A percentile compares a stretch with the other conserved stretches of the same genome.
Evolutionary conservation across 371 early-diverging fungal species (phyloP).

Genomic region (Circinella minor): DNA sequence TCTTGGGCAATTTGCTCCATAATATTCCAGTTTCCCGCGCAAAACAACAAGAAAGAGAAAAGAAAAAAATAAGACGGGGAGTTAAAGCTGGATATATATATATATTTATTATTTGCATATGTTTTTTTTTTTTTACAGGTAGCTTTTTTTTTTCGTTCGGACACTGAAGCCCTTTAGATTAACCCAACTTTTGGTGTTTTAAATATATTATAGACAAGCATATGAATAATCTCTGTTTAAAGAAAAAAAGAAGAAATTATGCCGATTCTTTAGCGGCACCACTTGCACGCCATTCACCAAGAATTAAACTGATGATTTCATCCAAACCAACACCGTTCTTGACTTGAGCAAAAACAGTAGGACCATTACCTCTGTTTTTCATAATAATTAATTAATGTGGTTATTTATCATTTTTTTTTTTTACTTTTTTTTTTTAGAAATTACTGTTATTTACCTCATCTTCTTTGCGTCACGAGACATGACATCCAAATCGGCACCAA

Average conservation of each 20-base stretch:
- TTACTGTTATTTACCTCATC: constrained; percentile 71
- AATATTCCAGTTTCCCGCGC: neutral
- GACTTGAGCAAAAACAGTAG: constrained; percentile 86
- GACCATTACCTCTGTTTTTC: constrained; percentile 64
- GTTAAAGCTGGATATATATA: no score
- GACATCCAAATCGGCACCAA: constrained; percentile 88
- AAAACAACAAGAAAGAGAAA: neutral
- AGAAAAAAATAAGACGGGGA: neutral
- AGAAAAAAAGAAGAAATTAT: neutral
- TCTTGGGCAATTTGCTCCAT: constrained; percentile 13
- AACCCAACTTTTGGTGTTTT: neutral
- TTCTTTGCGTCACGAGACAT: constrained; percentile 92
- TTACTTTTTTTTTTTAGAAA: no score
- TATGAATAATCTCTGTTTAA: neutral
- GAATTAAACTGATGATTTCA: constrained; percentile 78
- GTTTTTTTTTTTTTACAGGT: neutral
- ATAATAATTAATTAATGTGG: no score
- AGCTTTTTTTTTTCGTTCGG: no score
- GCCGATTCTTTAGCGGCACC: constrained; percentile 51
- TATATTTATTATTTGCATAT: neutral
- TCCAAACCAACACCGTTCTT: constrained; percentile 88
- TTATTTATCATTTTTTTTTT: no score
- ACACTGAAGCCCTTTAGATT: no score
- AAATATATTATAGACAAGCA: neutral
- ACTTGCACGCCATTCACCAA: constrained; percentile 76